phyloP scores from a whole-genome alignment of 148 eudicot species.

The Diospyros kaki region DNA sequence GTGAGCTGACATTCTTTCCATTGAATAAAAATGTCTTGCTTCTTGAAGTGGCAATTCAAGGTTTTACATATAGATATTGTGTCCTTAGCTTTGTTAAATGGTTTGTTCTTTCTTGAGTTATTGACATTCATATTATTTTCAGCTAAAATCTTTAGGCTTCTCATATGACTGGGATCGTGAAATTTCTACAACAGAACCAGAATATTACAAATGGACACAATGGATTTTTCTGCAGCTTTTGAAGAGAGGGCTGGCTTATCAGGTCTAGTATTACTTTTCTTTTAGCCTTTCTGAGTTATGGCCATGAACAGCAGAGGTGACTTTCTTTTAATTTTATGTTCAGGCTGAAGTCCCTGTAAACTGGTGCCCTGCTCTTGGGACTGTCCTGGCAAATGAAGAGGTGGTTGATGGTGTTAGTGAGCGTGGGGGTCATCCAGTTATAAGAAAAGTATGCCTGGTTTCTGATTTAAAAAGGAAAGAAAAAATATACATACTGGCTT shows the following conservation, averaged over 20 bases:
- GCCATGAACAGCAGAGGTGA: neutral
- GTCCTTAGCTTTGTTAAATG: neutral
- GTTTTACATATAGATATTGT: neutral
- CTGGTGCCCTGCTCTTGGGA: constrained; percentile 99
- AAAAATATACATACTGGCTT: neutral
- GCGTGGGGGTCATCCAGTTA: constrained; percentile 98
- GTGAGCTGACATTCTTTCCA: neutral
- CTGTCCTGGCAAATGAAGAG: constrained; percentile 99
- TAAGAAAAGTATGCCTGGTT: constrained; percentile 62
- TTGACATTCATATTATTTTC: constrained; percentile 23
- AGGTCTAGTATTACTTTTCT: constrained; percentile 38
- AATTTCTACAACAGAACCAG: constrained; percentile 95
- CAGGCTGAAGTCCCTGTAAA: constrained; percentile 98
- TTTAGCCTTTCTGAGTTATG: neutral
- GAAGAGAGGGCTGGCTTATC: constrained; percentile 94
- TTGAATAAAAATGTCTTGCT: neutral
- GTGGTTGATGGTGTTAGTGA: constrained; percentile 97
- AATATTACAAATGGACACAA: constrained; percentile 96
- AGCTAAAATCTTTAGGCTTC: constrained; percentile 95
- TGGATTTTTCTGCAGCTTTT: constrained; percentile 98
- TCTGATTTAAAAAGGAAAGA: no score
- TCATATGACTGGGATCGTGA: constrained; percentile 99
- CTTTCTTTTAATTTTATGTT: constrained; percentile 11
- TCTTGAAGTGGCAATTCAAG: neutral
- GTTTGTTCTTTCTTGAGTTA: constrained; percentile 6